Base-by-base conservation (phyloP, 192 early-diverging fungal species). In the Paraglomus brasilianum region DNA sequence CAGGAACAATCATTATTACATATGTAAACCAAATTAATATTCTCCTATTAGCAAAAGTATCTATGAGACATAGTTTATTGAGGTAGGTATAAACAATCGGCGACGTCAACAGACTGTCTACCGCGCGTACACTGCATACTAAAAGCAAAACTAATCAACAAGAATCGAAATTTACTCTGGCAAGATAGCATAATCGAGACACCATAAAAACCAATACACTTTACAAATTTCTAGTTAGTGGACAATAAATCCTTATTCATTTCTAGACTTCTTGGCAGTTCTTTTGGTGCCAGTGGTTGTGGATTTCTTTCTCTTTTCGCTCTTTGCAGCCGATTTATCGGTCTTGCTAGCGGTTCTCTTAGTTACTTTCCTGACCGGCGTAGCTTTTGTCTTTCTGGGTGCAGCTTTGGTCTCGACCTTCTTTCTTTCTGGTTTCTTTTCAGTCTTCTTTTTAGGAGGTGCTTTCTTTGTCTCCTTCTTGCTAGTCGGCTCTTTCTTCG, bases 401-500 rank as follows among this genome's bases (percentile, higher is more conserved):
- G 60, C 65, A 10, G 72, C 75, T 64, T 77, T 77, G 13, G 82
- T 62, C 52, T 69, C 78, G 53, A 74, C 62, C 49, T 75, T 77
- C 67, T 74, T 69, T 39, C 57, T 46, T 17, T 69, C 80, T 36
- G 67, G 76, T 69, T 83, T 80, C 43, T 75, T 73, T 51, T 78
- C 19, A 19, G 71, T 64, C 43, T 77, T 75, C 78, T 87, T 88
- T 76, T 88, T 82, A 42, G 74, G 58, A 52, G 80, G 74, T 49
- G 66, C 77, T 65, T 82, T 82, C 80, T 83, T 80, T 62, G 69
- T 70, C 19, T 72, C 68, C 52, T 77, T 75, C 65, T 85, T 82
- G 64, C 78, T 80, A 74, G 80, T 84, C 59, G 57, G n/a, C 62
- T 74, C 75, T 65, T 83, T 81, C 75, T 83, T 82, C 66, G 78